Conservation (phyloP, 768 basidiomycete genomes). For the Leccinum boreale region DNA sequence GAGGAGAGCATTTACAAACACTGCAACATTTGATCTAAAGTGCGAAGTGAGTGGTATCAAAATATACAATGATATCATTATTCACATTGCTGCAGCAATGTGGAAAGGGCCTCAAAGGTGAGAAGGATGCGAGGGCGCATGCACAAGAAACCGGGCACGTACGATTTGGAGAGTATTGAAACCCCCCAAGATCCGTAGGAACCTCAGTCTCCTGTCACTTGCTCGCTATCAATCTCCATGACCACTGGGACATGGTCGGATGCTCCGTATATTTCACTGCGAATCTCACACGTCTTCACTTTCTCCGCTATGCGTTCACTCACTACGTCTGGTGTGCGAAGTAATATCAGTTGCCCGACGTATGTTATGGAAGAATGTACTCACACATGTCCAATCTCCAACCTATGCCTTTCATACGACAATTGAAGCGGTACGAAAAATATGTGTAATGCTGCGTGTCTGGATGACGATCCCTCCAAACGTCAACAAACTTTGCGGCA, state of each 20-base stretch:
- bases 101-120: constrained; percentile 82
- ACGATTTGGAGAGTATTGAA: constrained; percentile 76
- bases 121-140: constrained; percentile 89
- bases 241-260: constrained; percentile 84
- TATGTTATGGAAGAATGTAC: constrained; percentile 19
- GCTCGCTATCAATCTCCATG: constrained; percentile 60
- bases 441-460: constrained; percentile 76
- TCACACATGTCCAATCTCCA: constrained; percentile 88
- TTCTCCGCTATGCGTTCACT: constrained; percentile 64
- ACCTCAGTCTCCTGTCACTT: constrained; percentile 24
- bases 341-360: neutral
- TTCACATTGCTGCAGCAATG: constrained; percentile 54
- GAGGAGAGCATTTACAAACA: constrained; percentile 88
- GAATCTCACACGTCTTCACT: constrained; percentile 81
- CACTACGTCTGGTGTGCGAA: constrained; percentile 53
- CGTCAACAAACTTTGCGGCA: constrained; percentile 61
- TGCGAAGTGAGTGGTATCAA: constrained; percentile 60
- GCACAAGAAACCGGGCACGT: constrained; percentile 85
- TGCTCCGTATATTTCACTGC: constrained; percentile 81
- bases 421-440: constrained; percentile 81
- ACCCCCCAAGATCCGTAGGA: neutral
- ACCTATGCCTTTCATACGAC: constrained; percentile 74
- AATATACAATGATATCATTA: constrained; percentile 3
- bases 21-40: constrained; percentile 84
- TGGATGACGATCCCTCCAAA: constrained; percentile 76